Evolutionary conservation across 176 grass and related monocot species (phyloP).

Genomic region (Canna indica): DNA sequence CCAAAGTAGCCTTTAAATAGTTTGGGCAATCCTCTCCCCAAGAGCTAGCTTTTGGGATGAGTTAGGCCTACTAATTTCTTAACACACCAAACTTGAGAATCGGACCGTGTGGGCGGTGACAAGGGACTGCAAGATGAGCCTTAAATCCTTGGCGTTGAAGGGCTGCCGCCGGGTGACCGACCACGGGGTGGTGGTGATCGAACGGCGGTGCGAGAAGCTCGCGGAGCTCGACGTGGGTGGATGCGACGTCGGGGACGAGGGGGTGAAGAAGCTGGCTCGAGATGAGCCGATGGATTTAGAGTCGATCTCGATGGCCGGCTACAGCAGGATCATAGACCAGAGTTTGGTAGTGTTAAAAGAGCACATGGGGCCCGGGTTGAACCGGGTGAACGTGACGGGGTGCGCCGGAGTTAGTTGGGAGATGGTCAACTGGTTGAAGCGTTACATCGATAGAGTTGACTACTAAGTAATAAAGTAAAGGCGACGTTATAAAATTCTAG

Average conservation of each 20-base stretch:
- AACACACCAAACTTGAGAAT: background rate
- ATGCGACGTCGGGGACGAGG: background rate
- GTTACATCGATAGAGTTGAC: background rate
- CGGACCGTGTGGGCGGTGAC: conserved; percentile 18
- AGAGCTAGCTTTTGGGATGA: no score
- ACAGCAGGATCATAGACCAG: background rate
- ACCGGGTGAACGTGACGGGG: background rate
- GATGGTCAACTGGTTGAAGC: background rate
- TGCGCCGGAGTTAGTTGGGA: background rate
- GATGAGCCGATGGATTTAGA: background rate
- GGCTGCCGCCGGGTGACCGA: background rate
- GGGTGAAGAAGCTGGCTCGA: background rate
- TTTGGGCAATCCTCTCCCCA: no score
- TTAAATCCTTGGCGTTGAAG: conserved; percentile 8
- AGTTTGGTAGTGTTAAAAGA: background rate
- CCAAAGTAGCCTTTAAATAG: no score
- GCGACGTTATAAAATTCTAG: no score
- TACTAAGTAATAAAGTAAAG: no score
- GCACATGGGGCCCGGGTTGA: background rate
- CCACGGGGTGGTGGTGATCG: background rate
- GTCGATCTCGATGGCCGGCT: background rate
- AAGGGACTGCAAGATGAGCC: conserved; percentile 6
- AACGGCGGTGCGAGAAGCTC: background rate
- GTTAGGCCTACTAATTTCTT: no score
- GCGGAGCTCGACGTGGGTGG: background rate